These are phyloP conservation scores for Lasiosphaeris hirsuta DNA, from an alignment of 495 filamentous ascomycete species.

Conservation along the genomic window DNA sequence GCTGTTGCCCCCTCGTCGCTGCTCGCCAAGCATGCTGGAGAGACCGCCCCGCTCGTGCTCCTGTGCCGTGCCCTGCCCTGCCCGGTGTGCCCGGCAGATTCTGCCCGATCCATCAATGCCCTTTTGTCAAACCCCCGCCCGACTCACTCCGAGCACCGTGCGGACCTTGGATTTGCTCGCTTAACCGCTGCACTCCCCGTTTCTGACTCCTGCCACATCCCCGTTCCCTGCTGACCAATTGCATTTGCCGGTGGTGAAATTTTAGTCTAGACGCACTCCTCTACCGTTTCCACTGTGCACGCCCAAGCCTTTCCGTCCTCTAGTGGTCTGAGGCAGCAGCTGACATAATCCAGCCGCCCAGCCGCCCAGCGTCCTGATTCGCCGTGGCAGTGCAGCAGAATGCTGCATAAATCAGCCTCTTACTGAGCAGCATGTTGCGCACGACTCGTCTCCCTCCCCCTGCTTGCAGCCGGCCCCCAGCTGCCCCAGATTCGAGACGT, in stretches of 20 bases:
- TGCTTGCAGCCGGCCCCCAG: background rate
- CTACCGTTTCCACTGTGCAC: too few relatives aligned
- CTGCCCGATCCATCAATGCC: background rate
- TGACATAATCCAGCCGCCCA: constrained; percentile 15
- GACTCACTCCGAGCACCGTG: constrained; percentile 9
- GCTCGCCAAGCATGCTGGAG: constrained; percentile 10
- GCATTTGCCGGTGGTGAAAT: background rate
- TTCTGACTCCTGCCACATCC: background rate
- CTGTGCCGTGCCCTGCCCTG: constrained; percentile 18
- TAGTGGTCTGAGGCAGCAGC: constrained; percentile 5
- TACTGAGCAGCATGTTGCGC: constrained; percentile 13
- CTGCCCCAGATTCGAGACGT: background rate
- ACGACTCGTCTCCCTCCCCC: constrained; percentile 2
- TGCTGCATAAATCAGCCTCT: constrained; percentile 14
- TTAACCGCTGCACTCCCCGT: constrained; percentile 3
- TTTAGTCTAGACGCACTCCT: constrained; percentile 2
- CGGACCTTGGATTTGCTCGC: constrained; percentile 8
- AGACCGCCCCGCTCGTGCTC: constrained; percentile 16
- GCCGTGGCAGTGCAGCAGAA: constrained; percentile 3
- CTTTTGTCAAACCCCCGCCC: constrained; percentile 10
- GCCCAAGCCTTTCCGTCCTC: too few relatives aligned
- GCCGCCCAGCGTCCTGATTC: constrained; percentile 1
- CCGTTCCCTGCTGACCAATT: background rate
- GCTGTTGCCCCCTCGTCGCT: constrained; percentile 23
- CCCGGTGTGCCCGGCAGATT: constrained; percentile 28